Base-by-base conservation (phyloP, 2,329 filamentous ascomycete genomes). In the Proliferodiscus dingleyae region DNA sequence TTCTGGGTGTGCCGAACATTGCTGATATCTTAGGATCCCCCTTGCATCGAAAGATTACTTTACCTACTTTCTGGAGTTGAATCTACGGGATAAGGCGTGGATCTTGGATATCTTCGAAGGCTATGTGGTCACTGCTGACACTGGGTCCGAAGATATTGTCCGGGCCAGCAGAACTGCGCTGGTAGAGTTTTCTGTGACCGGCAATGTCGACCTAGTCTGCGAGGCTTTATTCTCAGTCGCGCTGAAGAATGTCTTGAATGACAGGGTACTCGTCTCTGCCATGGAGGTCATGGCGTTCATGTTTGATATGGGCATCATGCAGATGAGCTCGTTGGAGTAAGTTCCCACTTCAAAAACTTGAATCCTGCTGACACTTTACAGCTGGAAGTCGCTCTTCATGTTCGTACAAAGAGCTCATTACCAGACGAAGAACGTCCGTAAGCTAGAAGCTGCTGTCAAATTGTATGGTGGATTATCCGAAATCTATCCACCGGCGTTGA, bases 221-320 rank as follows among this genome's bases (percentile, higher is more conserved):
- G 56, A 64, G 7, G 72, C 77, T 3, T 66, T 88, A 11, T 53
- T 76, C 0, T 62, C 69, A 13, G 78, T 84, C 43, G 64, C 87
- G 15, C 72, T 69, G 47, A 61, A 62, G 2, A 72, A 73, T 43
- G 69, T 78, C 32, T 71, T 69, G 10, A 55, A 66, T 58, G 89
- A 95, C 58, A 77, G 88, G 22, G 74, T 89, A 34, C 65, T 87
- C 0, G 75, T 93, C 18, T 85, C 90, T 0, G 77, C 85, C 1
- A 71, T 98, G 3, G 88, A 95, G 57, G 77, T 90, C 3, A 62
- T 86, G 1, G 83, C 83, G 0, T 94, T 93, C 57, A 67, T 97
- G 24, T 75, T 94, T 63, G 81, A 90, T 68, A 75, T 70, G 37
- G 74, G 67, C 9, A 63, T 74, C 41, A 71, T 75, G 54, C 70